These are phyloP conservation scores for Clarireedia paspali DNA, from an alignment of 2,329 filamentous ascomycete species.

Conservation along the genomic window DNA sequence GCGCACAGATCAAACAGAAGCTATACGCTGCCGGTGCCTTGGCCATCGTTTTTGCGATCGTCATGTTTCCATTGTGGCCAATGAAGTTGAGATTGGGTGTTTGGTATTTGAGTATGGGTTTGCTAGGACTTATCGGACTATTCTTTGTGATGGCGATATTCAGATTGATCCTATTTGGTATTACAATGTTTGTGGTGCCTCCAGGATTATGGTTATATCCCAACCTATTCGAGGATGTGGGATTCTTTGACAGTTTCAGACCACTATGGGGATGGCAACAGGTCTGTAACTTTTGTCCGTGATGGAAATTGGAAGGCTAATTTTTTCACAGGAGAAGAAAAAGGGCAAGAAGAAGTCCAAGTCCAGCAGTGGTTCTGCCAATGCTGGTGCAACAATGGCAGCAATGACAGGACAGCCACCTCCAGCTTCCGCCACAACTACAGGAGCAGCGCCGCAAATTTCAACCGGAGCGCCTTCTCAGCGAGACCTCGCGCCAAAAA, in stretches of 20 bases:
- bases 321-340: conserved; percentile 27
- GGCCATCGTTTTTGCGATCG: conserved; percentile 74
- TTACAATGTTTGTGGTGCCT: conserved; percentile 77
- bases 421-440: conserved; percentile 29
- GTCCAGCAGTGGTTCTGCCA: conserved; percentile 25
- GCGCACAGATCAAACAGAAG: conserved; percentile 87
- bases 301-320: neutral
- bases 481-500: conserved; percentile 35
- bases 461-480: conserved; percentile 30
- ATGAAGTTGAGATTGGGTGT: conserved; percentile 84
- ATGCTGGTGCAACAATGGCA: conserved; percentile 22
- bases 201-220: conserved; percentile 98
- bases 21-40: conserved; percentile 82
- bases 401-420: conserved; percentile 30
- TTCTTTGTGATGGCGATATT: conserved; percentile 99
- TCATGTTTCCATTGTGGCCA: conserved; percentile 96
- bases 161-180: conserved; percentile 78
- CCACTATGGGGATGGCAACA: conserved; percentile 98
- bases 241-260: conserved; percentile 94
- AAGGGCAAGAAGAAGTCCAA: conserved; percentile 32
- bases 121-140: conserved; percentile 79
- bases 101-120: conserved; percentile 94
- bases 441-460: conserved; percentile 31
- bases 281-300: conserved; percentile 42
- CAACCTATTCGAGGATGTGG: conserved; percentile 96